A percentile compares a stretch with the other conserved stretches of the same genome.
phyloP scores from a whole-genome alignment of 1,284 basidiomycete genomes.

The Phylloboletellus chloephorus region DNA sequence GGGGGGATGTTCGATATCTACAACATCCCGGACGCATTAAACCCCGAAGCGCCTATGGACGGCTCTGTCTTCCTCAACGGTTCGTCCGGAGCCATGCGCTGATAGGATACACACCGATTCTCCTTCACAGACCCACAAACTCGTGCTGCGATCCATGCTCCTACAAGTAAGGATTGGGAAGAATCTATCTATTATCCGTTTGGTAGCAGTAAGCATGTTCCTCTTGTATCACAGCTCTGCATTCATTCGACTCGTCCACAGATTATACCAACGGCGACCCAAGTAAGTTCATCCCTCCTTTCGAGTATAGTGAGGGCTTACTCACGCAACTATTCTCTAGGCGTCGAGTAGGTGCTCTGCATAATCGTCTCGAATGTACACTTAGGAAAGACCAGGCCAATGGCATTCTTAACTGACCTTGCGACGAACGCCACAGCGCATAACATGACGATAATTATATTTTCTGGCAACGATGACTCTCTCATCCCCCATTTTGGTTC shows the following conservation, averaged over 20 bases:
- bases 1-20: slow-evolving; percentile 45
- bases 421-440: slow-evolving; percentile 54
- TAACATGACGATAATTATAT: slow-evolving; percentile 50
- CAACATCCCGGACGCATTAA: slow-evolving; percentile 50
- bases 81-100: slow-evolving; percentile 23
- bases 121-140: slow-evolving; percentile 42
- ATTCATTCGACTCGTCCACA: slow-evolving; percentile 8
- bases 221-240: slow-evolving; percentile 8
- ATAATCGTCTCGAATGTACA: not conserved
- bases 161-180: slow-evolving; percentile 57
- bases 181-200: slow-evolving; percentile 46
- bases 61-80: slow-evolving; percentile 58
- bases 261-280: slow-evolving; percentile 33
- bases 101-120: not conserved
- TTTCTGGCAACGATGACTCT: slow-evolving; percentile 64
- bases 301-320: slow-evolving; percentile 1
- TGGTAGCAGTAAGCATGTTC: slow-evolving; percentile 33
- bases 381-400: slow-evolving; percentile 41
- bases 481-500: slow-evolving; percentile 61
- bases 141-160: slow-evolving; percentile 61
- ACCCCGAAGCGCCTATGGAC: slow-evolving; percentile 43
- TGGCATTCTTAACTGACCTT: slow-evolving; percentile 58
- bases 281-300: slow-evolving; percentile 33
- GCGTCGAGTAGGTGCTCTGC: slow-evolving; percentile 41
- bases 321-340: slow-evolving; percentile 25